phyloP scores from a whole-genome alignment of 2,329 filamentous ascomycete species.

The Neospermospora avenae region DNA sequence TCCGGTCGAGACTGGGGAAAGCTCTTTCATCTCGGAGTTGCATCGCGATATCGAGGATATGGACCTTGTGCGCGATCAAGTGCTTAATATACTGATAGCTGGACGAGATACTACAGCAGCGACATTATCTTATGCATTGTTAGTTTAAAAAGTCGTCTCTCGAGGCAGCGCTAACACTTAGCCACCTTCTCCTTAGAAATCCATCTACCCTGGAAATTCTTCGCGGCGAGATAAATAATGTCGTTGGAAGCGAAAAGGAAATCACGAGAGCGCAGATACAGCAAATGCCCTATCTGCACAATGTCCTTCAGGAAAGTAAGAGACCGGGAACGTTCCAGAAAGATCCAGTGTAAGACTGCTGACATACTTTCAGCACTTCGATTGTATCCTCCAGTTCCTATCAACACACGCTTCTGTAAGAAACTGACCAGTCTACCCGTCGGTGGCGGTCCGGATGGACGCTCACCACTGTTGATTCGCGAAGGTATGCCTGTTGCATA shows the following conservation, averaged over 20 bases:
- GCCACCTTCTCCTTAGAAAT: conserved; percentile 17
- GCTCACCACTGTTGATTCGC: conserved; percentile 26
- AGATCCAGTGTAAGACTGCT: not conserved
- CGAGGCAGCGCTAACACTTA: conserved; percentile 4
- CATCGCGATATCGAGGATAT: conserved; percentile 3
- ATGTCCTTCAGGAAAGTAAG: conserved; percentile 22
- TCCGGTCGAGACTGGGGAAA: conserved; percentile 17
- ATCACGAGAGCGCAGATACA: conserved; percentile 15
- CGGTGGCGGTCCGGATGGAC: conserved; percentile 32
- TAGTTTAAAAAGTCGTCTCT: not conserved
- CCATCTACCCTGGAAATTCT: conserved; percentile 11
- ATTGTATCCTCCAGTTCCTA: conserved; percentile 14
- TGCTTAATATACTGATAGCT: conserved; percentile 36
- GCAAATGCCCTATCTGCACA: conserved; percentile 16
- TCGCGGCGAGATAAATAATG: conserved; percentile 5
- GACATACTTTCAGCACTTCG: conserved; percentile 15
- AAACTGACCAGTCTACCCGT: conserved; percentile 25
- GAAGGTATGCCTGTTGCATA: conserved; percentile 26
- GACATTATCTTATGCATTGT: conserved; percentile 19
- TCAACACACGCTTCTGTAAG: conserved; percentile 18
- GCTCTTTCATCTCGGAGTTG: conserved; percentile 14
- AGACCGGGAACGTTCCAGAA: not conserved
- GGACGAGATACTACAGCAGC: conserved; percentile 40
- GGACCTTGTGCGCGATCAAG: conserved; percentile 30
- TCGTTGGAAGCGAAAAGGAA: conserved; percentile 9